Percentiles rank a stretch among this genome's conserved stretches.
These are phyloP conservation scores for Epithele typhae DNA, from an alignment of 768 basidiomycete genomes.

Conservation along the genomic window DNA sequence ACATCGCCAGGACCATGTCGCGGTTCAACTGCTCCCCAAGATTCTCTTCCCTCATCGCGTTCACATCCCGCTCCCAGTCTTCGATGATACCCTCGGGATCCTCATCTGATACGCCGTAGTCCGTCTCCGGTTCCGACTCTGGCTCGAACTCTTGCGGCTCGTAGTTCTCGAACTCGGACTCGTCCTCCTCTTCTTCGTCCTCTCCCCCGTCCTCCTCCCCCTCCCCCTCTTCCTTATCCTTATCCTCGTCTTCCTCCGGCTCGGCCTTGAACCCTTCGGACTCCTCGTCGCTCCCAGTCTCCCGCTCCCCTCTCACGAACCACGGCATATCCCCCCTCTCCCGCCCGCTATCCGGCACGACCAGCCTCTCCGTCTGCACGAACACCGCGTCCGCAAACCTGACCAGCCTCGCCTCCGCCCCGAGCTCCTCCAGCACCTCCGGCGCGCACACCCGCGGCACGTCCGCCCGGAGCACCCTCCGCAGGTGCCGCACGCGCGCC, in stretches of 20 bases:
- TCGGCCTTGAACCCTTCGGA: conserved; percentile 1
- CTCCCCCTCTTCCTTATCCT: neutral
- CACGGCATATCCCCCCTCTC: neutral
- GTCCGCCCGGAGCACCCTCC: neutral
- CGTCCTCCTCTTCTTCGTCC: neutral
- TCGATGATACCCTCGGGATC: neutral
- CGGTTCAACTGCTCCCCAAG: neutral
- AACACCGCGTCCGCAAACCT: neutral
- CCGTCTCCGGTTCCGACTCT: no score
- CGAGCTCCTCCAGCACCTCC: neutral
- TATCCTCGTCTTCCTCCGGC: neutral
- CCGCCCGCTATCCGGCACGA: neutral
- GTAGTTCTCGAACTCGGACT: neutral
- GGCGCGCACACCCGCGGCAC: conserved; percentile 2
- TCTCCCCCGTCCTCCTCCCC: neutral
- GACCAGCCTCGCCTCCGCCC: neutral
- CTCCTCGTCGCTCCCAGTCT: neutral
- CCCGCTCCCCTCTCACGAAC: neutral
- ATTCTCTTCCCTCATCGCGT: neutral
- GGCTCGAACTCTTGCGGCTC: no score
- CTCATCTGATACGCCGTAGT: neutral
- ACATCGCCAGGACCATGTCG: conserved; percentile 1
- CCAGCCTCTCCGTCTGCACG: neutral
- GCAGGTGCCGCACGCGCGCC: neutral
- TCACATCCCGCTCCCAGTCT: neutral